Evolutionary conservation across 2,329 filamentous ascomycete species (phyloP), one percentile per base, ranked within the genome.

Genomic region (Cercospora canescens): DNA sequence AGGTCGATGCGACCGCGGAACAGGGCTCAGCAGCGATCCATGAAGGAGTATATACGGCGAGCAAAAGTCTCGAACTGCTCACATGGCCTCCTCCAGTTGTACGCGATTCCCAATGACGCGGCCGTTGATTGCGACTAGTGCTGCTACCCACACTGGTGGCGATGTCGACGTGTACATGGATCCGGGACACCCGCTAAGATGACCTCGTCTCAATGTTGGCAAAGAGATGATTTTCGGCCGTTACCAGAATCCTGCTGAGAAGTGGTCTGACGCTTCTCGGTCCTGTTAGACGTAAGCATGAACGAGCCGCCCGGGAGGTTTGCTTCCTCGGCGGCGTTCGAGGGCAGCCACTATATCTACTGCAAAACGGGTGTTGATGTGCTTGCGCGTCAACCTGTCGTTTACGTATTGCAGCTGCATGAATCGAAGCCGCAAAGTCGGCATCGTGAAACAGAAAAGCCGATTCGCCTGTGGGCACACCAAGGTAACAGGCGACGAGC

Each of bases 51-150:
- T 52, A 28, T 16, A 28, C 14, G n/a, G 59, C 62, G 24, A n/a
- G 21, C 50, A 32, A 18, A 52, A 62, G 52, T 52, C 63, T 65
- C 32, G n/a, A 32, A n/a, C 8, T 21, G 52, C 30, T 62, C 60
- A 55, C 39, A 62, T 41, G 34, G 45, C 45, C 45, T 55, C 21
- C 30, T 37, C 28, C 30, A 37, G 39, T 21, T 34, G 34, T 56
- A 62, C 60, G 50, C 60, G 50, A 62, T 56, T 41, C 34, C 39
- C 30, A 32, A 64, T 64, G 62, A 64, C 62, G 62, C 62, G 62
- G 62, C 62, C 58, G 35, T 50, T 45, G 50, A 50, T 50, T 58
- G 58, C 18, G 32, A 21, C 21, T 26, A 57, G 26, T 54, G 57
- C 30, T 62, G 26, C 26, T 58, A 37, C 35, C 28, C 52, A 48